Percentiles rank a stretch among this genome's conserved stretches.
phyloP scores from a whole-genome alignment of 805 yeast genomes.

The Wickerhamomyces queroliae region DNA sequence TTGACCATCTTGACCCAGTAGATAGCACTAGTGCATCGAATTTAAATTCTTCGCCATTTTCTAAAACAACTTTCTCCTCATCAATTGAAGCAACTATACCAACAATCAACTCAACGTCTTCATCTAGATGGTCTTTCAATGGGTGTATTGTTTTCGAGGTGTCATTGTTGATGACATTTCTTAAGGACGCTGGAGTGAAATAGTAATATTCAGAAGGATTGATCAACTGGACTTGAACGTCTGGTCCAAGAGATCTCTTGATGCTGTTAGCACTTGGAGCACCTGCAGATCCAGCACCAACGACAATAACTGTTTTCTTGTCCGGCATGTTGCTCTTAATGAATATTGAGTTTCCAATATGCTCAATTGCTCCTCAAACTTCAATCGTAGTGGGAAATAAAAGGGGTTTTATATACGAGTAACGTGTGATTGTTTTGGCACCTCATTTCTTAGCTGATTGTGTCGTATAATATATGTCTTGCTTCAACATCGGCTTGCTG shows the following conservation, averaged over 20 bases:
- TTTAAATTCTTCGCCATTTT: slow-evolving; percentile 1
- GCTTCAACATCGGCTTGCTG: too few species aligned
- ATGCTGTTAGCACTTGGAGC: background rate
- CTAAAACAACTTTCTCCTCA: slow-evolving; percentile 5
- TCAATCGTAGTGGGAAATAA: too few species aligned
- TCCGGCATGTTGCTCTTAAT: too few species aligned
- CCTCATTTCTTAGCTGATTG: too few species aligned
- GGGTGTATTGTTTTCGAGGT: background rate
- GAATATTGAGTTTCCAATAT: too few species aligned
- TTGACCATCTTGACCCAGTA: slow-evolving; percentile 21
- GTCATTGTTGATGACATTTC: background rate
- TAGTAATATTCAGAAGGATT: background rate
- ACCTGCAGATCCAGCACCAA: background rate
- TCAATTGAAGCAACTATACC: slow-evolving; percentile 1
- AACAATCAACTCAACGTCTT: slow-evolving; percentile 7
- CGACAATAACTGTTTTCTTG: background rate
- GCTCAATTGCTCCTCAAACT: too few species aligned
- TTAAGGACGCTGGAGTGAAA: background rate
- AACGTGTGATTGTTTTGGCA: too few species aligned
- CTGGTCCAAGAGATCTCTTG: background rate
- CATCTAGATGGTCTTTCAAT: slow-evolving; percentile 7
- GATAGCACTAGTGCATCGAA: slow-evolving; percentile 20
- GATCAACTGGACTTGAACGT: background rate
- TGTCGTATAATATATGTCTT: too few species aligned
- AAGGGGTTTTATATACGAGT: too few species aligned